These are phyloP conservation scores for Chaetomiaceae sp. DNA, from an alignment of 2,329 filamentous ascomycete species.

Conservation along the genomic window DNA sequence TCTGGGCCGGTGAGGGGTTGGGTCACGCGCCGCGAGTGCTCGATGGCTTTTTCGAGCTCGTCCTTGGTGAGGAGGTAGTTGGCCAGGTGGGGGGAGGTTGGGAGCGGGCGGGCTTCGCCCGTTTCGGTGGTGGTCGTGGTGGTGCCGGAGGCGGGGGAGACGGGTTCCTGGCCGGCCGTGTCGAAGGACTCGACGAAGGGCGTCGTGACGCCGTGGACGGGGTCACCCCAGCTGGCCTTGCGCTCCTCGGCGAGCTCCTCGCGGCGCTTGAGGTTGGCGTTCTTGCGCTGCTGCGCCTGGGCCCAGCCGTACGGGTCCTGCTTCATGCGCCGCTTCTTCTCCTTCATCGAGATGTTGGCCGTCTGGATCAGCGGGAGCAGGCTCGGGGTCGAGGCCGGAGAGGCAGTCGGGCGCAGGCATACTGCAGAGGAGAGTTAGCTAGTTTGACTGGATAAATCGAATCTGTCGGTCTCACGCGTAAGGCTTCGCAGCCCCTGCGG, in stretches of 20 bases:
- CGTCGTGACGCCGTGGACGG: conserved; percentile 72
- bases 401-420: conserved; percentile 53
- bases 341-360: conserved; percentile 57
- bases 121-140: conserved; percentile 44
- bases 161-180: conserved; percentile 49
- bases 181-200: conserved; percentile 82
- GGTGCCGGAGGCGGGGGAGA: conserved; percentile 37
- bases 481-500: conserved; percentile 57
- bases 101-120: conserved; percentile 39
- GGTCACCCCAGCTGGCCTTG: conserved; percentile 64
- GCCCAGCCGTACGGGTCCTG: conserved; percentile 79
- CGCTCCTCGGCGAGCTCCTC: conserved; percentile 63
- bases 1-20: conserved; percentile 44
- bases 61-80: conserved; percentile 71
- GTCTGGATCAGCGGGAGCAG: conserved; percentile 59
- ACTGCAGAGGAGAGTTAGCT: conserved; percentile 38
- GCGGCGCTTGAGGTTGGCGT: conserved; percentile 74
- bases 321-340: conserved; percentile 62
- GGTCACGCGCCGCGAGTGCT: conserved; percentile 64
- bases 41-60: conserved; percentile 63
- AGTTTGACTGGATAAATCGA: neutral
- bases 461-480: conserved; percentile 55
- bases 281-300: conserved; percentile 77
- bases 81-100: conserved; percentile 51
- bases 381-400: conserved; percentile 36